These are phyloP conservation scores for Marsdenia floribunda DNA, from an alignment of 257 asterid species.

Conservation along the genomic window DNA sequence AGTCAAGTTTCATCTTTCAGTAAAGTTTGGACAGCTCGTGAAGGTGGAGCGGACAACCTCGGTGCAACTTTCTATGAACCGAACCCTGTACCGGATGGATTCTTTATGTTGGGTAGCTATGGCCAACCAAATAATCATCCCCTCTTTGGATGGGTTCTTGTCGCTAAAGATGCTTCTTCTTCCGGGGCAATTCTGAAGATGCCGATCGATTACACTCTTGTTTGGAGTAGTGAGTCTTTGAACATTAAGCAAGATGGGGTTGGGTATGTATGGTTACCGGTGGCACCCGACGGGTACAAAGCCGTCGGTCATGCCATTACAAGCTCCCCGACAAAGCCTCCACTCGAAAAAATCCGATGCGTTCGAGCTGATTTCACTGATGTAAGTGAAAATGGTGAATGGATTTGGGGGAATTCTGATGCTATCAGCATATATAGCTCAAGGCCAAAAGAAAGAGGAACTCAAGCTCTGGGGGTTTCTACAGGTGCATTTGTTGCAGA, in stretches of 20 bases:
- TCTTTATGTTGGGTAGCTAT: slow-evolving; percentile 63
- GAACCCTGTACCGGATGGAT: slow-evolving; percentile 57
- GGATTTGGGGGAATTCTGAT: slow-evolving; percentile 52
- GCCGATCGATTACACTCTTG: slow-evolving; percentile 30
- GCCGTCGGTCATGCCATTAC: slow-evolving; percentile 30
- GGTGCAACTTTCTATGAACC: slow-evolving; percentile 79
- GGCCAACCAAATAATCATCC: slow-evolving; percentile 63
- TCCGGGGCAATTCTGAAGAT: slow-evolving; percentile 26
- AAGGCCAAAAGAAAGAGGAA: slow-evolving; percentile 52
- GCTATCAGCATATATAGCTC: slow-evolving; percentile 34
- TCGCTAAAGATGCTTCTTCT: slow-evolving; percentile 39
- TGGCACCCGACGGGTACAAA: slow-evolving; percentile 30
- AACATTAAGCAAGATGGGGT: slow-evolving; percentile 27
- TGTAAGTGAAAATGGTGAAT: slow-evolving; percentile 18
- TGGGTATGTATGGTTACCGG: slow-evolving; percentile 35
- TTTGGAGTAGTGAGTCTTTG: slow-evolving; percentile 28
- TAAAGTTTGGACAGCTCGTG: slow-evolving; percentile 54
- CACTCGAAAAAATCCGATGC: slow-evolving; percentile 30
- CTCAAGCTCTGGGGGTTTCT: slow-evolving; percentile 37
- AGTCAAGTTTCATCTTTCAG: slow-evolving; percentile 40
- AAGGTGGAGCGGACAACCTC: slow-evolving; percentile 69
- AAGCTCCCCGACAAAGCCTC: slow-evolving; percentile 27
- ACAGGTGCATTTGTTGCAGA: slow-evolving; percentile 50
- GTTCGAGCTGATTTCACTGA: slow-evolving; percentile 33
- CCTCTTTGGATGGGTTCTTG: slow-evolving; percentile 63